Base-by-base conservation (phyloP, 768 basidiomycete species). In the Mycena sanguinolenta region DNA sequence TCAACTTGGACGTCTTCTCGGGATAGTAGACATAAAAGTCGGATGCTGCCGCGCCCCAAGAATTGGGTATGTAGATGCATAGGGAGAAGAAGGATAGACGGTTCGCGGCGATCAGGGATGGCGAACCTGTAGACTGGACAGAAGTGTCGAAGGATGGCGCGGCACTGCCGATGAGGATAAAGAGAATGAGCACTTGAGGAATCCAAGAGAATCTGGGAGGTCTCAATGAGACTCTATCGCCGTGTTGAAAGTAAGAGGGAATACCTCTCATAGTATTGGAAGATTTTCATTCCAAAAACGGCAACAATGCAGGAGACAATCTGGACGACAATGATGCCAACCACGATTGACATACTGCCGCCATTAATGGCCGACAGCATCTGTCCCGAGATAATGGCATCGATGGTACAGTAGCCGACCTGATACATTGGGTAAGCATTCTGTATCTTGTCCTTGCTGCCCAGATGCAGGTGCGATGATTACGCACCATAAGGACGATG, bases 261-360 rank as follows among this genome's bases (percentile, higher is more conserved):
- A 8, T 28, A 52, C 50, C 50, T 52, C 50, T 52, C 50, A 52
- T 52, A 52, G 50, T 52, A 52, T 52, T 52, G 50, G 27, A 52
- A 52, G 27, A 28, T 28, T 14, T 52, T 52, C 50, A 52, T 52
- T 27, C 50, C 50, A 21, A 52, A 52, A 28, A 28, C 50, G 13
- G 50, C 50, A 25, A 52, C 50, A 52, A 52, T 52, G 12, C 25
- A 27, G 13, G 25, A 52, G 13, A 52, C 50, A 25, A 52, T 52
- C 27, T 52, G 50, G 27, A 52, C 50, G 3, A 52, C 50, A 52
- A 52, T 52, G 23, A 52, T 52, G 50, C 50, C 50, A 5, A 52
- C 50, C 25, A 52, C 50, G 27, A 52, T 52, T 9, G 50, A 52
- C 25, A 52, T 52, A 17, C 25, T 28, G 50, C 50, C 50, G 50